phyloP scores from a whole-genome alignment of 768 basidiomycete genomes.

The Phylloporus arenicola region DNA sequence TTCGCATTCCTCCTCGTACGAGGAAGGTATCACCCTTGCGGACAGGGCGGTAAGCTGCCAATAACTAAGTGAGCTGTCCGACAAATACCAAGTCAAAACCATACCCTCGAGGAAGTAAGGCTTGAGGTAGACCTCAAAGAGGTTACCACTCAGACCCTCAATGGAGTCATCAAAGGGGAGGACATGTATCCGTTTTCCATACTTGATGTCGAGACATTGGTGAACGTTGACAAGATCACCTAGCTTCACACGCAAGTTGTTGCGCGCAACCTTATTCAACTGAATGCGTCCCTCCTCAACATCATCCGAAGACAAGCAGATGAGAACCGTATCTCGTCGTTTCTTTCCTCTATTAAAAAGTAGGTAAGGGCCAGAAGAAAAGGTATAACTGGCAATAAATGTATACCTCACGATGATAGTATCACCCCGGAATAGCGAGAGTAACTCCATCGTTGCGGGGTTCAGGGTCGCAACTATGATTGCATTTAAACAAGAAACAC shows the following conservation, averaged over 20 bases:
- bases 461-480: conserved; percentile 82
- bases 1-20: conserved; percentile 96
- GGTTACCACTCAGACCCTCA: conserved; percentile 95
- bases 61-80: conserved; percentile 2
- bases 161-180: conserved; percentile 98
- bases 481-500: conserved; percentile 13
- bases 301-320: conserved; percentile 91
- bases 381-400: not conserved
- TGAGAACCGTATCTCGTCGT: conserved; percentile 94
- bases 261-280: conserved; percentile 99
- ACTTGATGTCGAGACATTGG: conserved; percentile 96
- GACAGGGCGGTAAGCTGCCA: conserved; percentile 82
- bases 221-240: conserved; percentile 96
- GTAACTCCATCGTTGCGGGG: conserved; percentile 92
- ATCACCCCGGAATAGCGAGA: conserved; percentile 94
- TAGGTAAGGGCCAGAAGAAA: conserved; percentile 2
- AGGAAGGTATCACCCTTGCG: conserved; percentile 99
- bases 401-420: conserved; percentile 87
- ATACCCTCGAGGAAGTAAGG: conserved; percentile 96
- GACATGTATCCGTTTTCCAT: conserved; percentile 95
- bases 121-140: conserved; percentile 98
- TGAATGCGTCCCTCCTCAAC: conserved; percentile 98
- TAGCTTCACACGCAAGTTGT: conserved; percentile 96
- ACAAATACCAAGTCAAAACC: conserved; percentile 10
- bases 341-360: conserved; percentile 76